Evolutionary conservation across 164 flowering plant species (phyloP).

Genomic region (Brasenia schreberi): DNA sequence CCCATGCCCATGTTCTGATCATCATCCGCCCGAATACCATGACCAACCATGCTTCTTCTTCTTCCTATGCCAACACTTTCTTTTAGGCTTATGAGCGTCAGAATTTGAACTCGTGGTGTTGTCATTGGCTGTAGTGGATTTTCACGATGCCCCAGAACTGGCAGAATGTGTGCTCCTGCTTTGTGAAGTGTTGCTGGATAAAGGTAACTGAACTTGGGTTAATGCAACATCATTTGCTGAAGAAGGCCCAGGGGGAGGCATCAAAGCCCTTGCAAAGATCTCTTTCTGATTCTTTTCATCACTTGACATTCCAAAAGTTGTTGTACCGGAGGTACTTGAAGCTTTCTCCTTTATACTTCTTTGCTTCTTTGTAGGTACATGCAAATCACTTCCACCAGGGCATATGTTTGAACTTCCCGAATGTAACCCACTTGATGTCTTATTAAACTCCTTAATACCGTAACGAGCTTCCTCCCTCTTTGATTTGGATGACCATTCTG

Average conservation of each 20-base stretch:
- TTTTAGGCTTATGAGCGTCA: constrained; percentile 83
- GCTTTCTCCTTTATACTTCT: no score
- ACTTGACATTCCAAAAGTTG: no score
- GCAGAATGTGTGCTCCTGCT: constrained; percentile 33
- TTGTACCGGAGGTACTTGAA: no score
- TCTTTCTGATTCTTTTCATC: no score
- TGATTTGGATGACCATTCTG: constrained; percentile 6
- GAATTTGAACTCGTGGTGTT: constrained; percentile 84
- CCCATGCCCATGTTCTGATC: constrained; percentile 3
- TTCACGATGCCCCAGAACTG: constrained; percentile 34
- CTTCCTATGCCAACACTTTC: constrained; percentile 98
- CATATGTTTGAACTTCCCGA: no score
- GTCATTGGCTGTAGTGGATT: constrained; percentile 39
- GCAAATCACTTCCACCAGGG: constrained; percentile 1
- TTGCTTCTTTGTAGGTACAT: constrained; percentile 20
- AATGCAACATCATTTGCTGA: constrained; percentile 21
- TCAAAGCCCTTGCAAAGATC: constrained; percentile 58
- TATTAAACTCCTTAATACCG: constrained; percentile 33
- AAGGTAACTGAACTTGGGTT: constrained; percentile 20
- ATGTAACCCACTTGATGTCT: constrained; percentile 2
- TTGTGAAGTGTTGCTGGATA: constrained; percentile 52
- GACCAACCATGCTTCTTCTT: constrained; percentile 30
- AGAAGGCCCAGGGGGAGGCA: constrained; percentile 85
- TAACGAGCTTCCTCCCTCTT: constrained; percentile 26
- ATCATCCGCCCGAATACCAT: constrained; percentile 15